phyloP scores from a whole-genome alignment of 2,329 filamentous ascomycete genomes.

The Talaromyces sp. region DNA sequence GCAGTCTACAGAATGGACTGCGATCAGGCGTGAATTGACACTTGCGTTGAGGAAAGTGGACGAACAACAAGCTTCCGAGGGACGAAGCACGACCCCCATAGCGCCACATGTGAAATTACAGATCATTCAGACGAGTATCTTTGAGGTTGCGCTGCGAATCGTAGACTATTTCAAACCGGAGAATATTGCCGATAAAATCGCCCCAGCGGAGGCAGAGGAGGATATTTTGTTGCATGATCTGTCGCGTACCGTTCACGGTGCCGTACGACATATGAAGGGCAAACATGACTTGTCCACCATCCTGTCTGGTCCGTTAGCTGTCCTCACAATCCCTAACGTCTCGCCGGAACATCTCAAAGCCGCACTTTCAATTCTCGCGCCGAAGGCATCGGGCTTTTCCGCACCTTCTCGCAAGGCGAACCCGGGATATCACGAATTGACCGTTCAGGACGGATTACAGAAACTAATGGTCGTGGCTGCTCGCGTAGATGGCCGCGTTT shows the following conservation, averaged over 20 bases:
- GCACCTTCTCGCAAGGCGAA: slow-evolving; percentile 71
- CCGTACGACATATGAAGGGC: slow-evolving; percentile 50
- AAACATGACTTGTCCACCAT: slow-evolving; percentile 68
- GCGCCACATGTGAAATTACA: slow-evolving; percentile 69
- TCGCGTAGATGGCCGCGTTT: slow-evolving; percentile 78
- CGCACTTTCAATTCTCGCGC: slow-evolving; percentile 73
- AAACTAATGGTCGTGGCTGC: slow-evolving; percentile 87
- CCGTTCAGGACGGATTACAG: slow-evolving; percentile 75
- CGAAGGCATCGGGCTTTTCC: slow-evolving; percentile 69
- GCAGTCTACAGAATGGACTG: slow-evolving; percentile 69
- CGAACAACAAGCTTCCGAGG: slow-evolving; percentile 60
- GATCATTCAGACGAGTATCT: slow-evolving; percentile 84
- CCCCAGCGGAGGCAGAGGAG: slow-evolving; percentile 28
- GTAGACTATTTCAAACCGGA: slow-evolving; percentile 74
- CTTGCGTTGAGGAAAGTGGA: slow-evolving; percentile 63
- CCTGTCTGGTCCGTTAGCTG: slow-evolving; percentile 74
- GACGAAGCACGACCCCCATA: slow-evolving; percentile 43
- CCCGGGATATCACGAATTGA: slow-evolving; percentile 75
- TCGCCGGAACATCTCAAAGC: slow-evolving; percentile 80
- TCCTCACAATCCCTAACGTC: slow-evolving; percentile 76
- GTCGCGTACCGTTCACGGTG: slow-evolving; percentile 53
- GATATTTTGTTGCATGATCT: slow-evolving; percentile 56
- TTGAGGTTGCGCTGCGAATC: slow-evolving; percentile 77
- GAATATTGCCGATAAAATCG: slow-evolving; percentile 25
- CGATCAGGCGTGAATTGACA: slow-evolving; percentile 66